Conservation (phyloP, 495 filamentous ascomycete genomes). For the Podospora sp. region DNA sequence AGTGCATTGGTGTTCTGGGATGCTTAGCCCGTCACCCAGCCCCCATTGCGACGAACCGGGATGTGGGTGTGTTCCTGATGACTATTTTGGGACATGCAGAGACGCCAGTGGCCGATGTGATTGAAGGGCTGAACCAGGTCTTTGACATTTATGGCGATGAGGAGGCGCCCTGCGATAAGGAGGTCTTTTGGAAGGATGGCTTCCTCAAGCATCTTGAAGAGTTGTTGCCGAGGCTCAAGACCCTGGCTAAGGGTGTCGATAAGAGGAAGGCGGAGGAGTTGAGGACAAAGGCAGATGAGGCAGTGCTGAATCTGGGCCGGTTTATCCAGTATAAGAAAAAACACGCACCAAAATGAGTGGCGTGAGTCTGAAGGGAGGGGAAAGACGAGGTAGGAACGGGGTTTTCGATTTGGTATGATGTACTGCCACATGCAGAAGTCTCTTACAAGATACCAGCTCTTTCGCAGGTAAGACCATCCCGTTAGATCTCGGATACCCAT, state of each 20-base stretch:
- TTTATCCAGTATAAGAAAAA: conserved; percentile 65
- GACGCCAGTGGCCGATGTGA: conserved; percentile 50
- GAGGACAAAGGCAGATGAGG: conserved; percentile 58
- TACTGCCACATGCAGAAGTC: not conserved
- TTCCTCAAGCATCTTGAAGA: conserved; percentile 61
- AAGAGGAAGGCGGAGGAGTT: conserved; percentile 56
- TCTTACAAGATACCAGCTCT: not conserved
- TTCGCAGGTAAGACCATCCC: not conserved
- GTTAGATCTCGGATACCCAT: not conserved
- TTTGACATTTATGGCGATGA: conserved; percentile 66
- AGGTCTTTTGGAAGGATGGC: conserved; percentile 62
- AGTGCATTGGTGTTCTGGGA: conserved; percentile 64
- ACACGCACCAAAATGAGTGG: conserved; percentile 33
- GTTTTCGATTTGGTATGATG: not conserved
- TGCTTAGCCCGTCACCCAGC: conserved; percentile 54
- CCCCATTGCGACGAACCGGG: conserved; percentile 49
- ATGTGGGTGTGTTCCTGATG: conserved; percentile 62
- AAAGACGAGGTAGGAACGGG: no score
- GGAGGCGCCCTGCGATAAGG: conserved; percentile 53
- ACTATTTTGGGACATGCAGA: conserved; percentile 50
- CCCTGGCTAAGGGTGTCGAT: conserved; percentile 57
- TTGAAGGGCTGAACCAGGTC: conserved; percentile 62
- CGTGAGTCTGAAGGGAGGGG: not conserved
- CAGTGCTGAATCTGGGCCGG: conserved; percentile 55
- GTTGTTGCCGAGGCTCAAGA: conserved; percentile 51